These are phyloP conservation scores for Yarrowia hollandica DNA, from an alignment of 805 yeast genomes.

Conservation along the genomic window DNA sequence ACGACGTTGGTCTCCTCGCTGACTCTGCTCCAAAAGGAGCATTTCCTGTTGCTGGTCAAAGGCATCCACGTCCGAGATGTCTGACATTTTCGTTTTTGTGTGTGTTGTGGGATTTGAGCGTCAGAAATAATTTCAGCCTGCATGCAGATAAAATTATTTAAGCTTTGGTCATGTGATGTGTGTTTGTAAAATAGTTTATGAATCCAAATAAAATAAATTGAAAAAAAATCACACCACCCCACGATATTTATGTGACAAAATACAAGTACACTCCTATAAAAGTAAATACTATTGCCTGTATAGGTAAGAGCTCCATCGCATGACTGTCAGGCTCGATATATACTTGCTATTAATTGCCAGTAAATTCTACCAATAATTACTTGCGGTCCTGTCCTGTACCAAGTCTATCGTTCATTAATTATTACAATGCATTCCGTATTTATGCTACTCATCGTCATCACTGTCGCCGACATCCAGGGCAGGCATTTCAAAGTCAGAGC, in stretches of 20 bases:
- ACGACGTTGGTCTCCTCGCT: constrained; percentile 12
- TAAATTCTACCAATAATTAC: too few species aligned
- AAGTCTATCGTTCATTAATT: too few species aligned
- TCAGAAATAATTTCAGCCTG: constrained; percentile 12
- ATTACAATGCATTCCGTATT: not conserved
- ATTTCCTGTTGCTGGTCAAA: constrained; percentile 41
- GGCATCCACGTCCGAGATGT: constrained; percentile 40
- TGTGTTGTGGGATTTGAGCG: not conserved
- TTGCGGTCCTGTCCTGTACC: too few species aligned
- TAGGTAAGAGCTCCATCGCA: too few species aligned
- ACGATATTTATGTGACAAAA: too few species aligned
- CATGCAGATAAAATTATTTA: constrained; percentile 24
- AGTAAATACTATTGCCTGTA: too few species aligned
- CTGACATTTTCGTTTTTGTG: constrained; percentile 30
- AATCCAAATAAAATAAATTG: too few species aligned
- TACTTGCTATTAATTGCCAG: too few species aligned
- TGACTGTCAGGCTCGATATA: too few species aligned
- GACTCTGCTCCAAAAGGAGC: constrained; percentile 37
- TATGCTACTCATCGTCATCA: constrained; percentile 37
- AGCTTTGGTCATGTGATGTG: constrained; percentile 14
- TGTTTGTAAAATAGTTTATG: too few species aligned
- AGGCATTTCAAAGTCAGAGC: constrained; percentile 55
- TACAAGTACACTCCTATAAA: too few species aligned
- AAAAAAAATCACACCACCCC: too few species aligned
- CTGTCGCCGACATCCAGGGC: constrained; percentile 47